Evolutionary conservation across 208 protist genomes (phyloP), one percentile per base, ranked within the genome.

Genomic region (Leishmania tropica): DNA sequence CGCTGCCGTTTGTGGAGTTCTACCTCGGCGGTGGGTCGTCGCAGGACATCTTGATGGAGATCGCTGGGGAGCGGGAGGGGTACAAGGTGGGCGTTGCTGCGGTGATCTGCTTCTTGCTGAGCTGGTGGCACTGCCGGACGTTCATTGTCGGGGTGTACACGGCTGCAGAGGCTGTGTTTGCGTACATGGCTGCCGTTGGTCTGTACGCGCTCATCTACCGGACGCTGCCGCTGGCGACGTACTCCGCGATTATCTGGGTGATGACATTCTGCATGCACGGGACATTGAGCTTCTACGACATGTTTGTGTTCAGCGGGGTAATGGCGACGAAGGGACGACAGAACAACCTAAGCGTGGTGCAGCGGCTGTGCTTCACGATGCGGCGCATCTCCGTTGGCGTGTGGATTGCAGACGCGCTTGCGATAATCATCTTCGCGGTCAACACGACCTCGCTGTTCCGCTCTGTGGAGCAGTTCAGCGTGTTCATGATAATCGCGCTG

Each of bases 251-350:
- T 28, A 76, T 91, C 56, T 88, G 90, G 84, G 80, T 93, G 80
- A 87, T 88, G 78, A 89, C 87, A 24, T 91, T 94, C 73, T 77
- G 85, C 73, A 78, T 91, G 85, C 86, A 94, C 81, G 90, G 89
- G 51, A 91, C 83, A 45, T 83, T 94, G 51, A 86, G 78, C 81
- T 92, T 94, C 80, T 94, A 90, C 80, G 89, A 91, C 80, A 91
- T 88, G 83, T 94, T 94, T 72, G 82, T 91, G 71, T 87, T 82
- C 76, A 92, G 76, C 75, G 89, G 88, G 48, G 64, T 92, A 40
- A 92, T 94, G 87, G 85, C 85, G 74, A 94, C 89, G 54, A 91
- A 87, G 54, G 87, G 88, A 37, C 81, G 87, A n/a, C 80, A 76
- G 56, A 94, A 94, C 88, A 89, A 89, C 75, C 83, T 94, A 47